Percentiles rank a stretch among this genome's conserved stretches.
Evolutionary conservation across 2,329 filamentous ascomycete genomes (phyloP).

Genomic region (Geosmithia putterillii): DNA sequence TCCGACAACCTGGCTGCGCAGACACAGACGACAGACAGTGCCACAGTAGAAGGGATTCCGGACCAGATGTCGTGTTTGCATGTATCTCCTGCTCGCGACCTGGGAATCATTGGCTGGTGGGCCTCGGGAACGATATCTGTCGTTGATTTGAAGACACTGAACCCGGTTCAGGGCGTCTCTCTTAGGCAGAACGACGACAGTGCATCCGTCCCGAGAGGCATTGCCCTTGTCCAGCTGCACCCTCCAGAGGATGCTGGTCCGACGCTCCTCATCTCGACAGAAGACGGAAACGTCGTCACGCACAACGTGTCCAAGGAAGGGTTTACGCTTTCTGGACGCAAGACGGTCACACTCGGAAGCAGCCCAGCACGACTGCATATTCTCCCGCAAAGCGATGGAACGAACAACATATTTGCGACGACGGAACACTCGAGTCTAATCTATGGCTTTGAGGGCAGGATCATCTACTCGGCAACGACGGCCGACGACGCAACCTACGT

Average conservation of each 20-base stretch:
- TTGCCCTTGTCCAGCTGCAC: constrained; percentile 69
- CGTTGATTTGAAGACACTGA: constrained; percentile 53
- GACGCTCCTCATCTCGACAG: constrained; percentile 79
- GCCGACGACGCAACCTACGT: constrained; percentile 75
- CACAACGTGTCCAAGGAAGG: constrained; percentile 56
- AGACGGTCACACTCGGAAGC: constrained; percentile 74
- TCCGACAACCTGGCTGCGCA: constrained; percentile 41
- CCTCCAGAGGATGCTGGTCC: constrained; percentile 44
- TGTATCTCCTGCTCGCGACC: constrained; percentile 37
- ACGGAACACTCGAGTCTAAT: constrained; percentile 92
- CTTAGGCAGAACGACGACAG: constrained; percentile 50
- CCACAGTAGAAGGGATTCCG: constrained; percentile 16
- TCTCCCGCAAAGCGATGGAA: constrained; percentile 53
- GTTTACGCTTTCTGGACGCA: constrained; percentile 57
- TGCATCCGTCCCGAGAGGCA: constrained; percentile 69
- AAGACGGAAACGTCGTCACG: constrained; percentile 81
- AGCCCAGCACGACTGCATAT: constrained; percentile 73
- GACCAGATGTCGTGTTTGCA: constrained; percentile 82
- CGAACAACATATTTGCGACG: constrained; percentile 79
- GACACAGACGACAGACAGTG: constrained; percentile 47
- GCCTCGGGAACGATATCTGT: constrained; percentile 69
- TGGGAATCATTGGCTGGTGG: constrained; percentile 82
- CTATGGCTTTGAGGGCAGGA: constrained; percentile 74
- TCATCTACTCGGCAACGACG: constrained; percentile 88
- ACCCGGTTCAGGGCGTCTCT: constrained; percentile 51